Base-by-base conservation (phyloP, 129 eudicot genomes). In the Calendula officinalis region DNA sequence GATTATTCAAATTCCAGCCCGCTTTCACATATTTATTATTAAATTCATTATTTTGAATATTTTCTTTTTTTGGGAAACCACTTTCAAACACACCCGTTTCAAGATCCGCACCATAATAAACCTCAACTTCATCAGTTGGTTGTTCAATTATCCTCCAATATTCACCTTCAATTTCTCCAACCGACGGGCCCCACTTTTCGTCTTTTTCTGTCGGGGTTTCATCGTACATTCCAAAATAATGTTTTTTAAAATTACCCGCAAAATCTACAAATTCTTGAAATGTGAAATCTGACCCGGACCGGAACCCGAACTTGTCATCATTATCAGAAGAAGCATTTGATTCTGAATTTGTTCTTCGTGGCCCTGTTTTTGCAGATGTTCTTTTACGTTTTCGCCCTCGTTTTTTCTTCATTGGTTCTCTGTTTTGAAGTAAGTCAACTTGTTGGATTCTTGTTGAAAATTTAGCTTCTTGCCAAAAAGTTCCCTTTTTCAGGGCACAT, bases 41-140 rank as follows among this genome's bases (percentile, higher is more conserved):
- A 1, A 43, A 58, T 58, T 72, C 76, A 14, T 44, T 13, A 14
- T 64, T 78, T 37, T 72, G n/a, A 22, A 17, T 16, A 5, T 69
- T 64, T 32, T 82, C 56, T 7, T 10, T 72, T 68, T 78, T 83
- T 3, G 86, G 88, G 13, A 87, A 87, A 55, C 95, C 95, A 58
- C 95, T 87, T 67, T 78, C 82, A 35, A 87, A 82, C 41, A 53
- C 80, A 50, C 88, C 91, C 3, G 91, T 84, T 74, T 87, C 91
- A 59, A 87, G 45, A 81, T 87, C 95, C 58, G 95, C 95, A 35
- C 95, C 95, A 63, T 87, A 87, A 73, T 81, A 81, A 4, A 87
- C 95, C 86, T 87, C 95, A 41, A 87, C 95, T 66, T 87, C 95
- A 81, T 87, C 95, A 1, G 88, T 84, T 56, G 95, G 95, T 58